A percentile compares a stretch with the other conserved stretches of the same genome.
phyloP scores from a whole-genome alignment of 2,329 filamentous ascomycete genomes.

The Aureobasidium subglaciale region DNA sequence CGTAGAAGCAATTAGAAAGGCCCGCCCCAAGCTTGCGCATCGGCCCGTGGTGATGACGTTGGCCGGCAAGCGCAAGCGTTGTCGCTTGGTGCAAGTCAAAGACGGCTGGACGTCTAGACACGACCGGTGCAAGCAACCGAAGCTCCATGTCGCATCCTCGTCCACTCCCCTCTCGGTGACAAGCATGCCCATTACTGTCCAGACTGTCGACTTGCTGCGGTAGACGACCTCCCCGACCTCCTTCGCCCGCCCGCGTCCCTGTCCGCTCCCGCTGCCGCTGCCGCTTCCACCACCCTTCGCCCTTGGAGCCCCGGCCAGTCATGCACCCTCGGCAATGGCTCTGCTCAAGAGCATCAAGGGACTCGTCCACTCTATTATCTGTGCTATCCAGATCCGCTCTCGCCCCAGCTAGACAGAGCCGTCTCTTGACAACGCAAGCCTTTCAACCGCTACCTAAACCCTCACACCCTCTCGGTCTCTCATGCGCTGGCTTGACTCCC shows the following conservation, averaged over 20 bases:
- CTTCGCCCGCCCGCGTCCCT: neutral
- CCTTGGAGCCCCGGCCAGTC: neutral
- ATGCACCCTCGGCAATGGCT: slow-evolving; percentile 13
- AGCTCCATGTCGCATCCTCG: neutral
- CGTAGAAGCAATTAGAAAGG: neutral
- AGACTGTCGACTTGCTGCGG: neutral
- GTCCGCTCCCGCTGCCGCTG: too few relatives aligned
- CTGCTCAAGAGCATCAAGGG: slow-evolving; percentile 4
- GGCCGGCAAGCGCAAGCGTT: too few relatives aligned
- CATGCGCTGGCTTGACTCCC: neutral
- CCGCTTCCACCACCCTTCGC: neutral
- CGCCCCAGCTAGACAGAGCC: neutral
- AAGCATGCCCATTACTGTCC: slow-evolving; percentile 4
- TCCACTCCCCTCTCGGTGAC: neutral
- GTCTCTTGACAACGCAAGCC: neutral
- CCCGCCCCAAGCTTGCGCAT: neutral
- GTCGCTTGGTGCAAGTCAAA: too few relatives aligned
- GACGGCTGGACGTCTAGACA: neutral
- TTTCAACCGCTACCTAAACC: neutral
- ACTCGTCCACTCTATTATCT: neutral
- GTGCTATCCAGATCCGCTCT: neutral
- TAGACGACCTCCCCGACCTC: neutral
- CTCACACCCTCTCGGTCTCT: neutral
- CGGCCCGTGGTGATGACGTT: slow-evolving; percentile 8
- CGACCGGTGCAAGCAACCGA: neutral